Evolutionary conservation across 2,329 filamentous ascomycete genomes (phyloP).

Genomic region (Dryadomyces quercus-mongolicae): DNA sequence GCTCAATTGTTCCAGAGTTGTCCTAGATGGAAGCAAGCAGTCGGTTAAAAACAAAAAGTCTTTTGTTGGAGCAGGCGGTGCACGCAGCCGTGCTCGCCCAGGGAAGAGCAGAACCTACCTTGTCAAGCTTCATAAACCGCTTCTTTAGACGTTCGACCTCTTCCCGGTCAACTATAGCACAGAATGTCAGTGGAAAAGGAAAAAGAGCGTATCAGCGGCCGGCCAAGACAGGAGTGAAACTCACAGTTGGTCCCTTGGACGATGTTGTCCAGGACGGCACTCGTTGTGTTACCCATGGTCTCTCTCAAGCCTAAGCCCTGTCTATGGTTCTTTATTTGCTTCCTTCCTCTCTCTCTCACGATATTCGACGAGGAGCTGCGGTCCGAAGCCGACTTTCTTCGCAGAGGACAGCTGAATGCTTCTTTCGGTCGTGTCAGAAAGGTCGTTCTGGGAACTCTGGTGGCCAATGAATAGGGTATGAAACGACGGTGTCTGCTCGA

Average conservation of each 20-base stretch:
- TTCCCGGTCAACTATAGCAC: constrained; percentile 74
- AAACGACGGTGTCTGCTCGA: not conserved
- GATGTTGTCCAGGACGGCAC: constrained; percentile 81
- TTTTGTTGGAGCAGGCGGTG: not conserved
- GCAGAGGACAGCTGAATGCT: not conserved
- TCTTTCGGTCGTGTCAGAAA: not conserved
- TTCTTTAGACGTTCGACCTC: constrained; percentile 93
- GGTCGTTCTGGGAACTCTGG: no score
- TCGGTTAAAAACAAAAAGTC: no score
- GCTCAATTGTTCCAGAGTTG: constrained; percentile 95
- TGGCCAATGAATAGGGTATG: not conserved
- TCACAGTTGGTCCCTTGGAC: constrained; percentile 93
- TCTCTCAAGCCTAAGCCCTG: not conserved
- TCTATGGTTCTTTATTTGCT: not conserved
- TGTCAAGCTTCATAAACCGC: constrained; percentile 98
- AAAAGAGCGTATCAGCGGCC: not conserved
- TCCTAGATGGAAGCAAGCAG: constrained; percentile 43
- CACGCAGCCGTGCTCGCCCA: not conserved
- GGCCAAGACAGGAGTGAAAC: constrained; percentile 3
- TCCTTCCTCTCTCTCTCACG: not conserved
- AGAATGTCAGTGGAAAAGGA: no score
- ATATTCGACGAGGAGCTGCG: not conserved
- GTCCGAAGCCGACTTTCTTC: not conserved
- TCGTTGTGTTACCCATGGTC: constrained; percentile 56
- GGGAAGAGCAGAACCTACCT: constrained; percentile 40